phyloP scores from a whole-genome alignment of 2,329 filamentous ascomycete genomes.

The Penicillium vulpinum region DNA sequence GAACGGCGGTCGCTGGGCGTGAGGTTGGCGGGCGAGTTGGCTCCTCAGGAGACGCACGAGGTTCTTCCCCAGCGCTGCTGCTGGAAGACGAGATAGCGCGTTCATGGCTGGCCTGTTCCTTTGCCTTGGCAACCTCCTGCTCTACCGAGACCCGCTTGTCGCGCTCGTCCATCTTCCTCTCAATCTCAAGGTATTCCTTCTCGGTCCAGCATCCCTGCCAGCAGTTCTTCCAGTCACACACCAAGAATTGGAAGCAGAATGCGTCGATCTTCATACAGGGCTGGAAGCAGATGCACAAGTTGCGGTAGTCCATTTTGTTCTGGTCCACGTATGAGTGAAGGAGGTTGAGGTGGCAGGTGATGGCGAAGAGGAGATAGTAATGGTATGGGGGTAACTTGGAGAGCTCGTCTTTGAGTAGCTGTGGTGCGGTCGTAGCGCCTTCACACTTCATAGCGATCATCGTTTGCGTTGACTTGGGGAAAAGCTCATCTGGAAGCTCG shows the following conservation, averaged over 20 bases:
- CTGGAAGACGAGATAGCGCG: slow-evolving; percentile 65
- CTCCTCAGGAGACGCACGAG: neutral
- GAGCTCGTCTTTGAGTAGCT: slow-evolving; percentile 84
- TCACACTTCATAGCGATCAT: slow-evolving; percentile 77
- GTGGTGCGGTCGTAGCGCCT: slow-evolving; percentile 76
- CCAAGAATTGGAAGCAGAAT: slow-evolving; percentile 92
- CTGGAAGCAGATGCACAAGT: slow-evolving; percentile 94
- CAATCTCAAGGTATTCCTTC: slow-evolving; percentile 69
- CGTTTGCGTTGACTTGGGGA: slow-evolving; percentile 81
- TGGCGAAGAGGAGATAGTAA: slow-evolving; percentile 95
- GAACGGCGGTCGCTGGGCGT: slow-evolving; percentile 33
- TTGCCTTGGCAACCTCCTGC: slow-evolving; percentile 23
- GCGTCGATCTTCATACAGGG: slow-evolving; percentile 95
- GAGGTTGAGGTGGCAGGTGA: slow-evolving; percentile 91
- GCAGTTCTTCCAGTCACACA: slow-evolving; percentile 93
- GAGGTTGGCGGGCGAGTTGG: slow-evolving; percentile 31
- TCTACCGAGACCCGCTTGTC: slow-evolving; percentile 28
- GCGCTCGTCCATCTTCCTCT: slow-evolving; percentile 41
- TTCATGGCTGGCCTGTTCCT: slow-evolving; percentile 47
- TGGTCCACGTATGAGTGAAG: slow-evolving; percentile 88
- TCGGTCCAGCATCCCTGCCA: slow-evolving; percentile 97
- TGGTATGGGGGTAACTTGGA: slow-evolving; percentile 95
- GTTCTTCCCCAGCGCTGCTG: slow-evolving; percentile 51
- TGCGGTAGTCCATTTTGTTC: slow-evolving; percentile 98
- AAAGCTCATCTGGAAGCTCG: slow-evolving; percentile 89